A percentile compares a stretch with the other conserved stretches of the same genome.
phyloP scores from a whole-genome alignment of 306 rosid genomes.

The Quercus parvula region DNA sequence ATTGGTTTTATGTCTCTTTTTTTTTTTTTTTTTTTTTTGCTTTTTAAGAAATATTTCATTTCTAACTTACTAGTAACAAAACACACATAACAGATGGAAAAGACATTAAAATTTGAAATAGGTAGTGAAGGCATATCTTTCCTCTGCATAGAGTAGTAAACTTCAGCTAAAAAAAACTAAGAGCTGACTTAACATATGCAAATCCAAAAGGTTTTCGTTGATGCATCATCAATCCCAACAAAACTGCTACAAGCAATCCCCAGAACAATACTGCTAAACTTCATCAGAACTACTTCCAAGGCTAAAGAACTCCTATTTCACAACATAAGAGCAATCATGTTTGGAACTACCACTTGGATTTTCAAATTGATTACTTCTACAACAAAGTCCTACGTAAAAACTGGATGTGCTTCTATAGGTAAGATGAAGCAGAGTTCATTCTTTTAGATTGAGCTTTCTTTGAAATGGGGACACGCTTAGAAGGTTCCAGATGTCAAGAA shows the following conservation, averaged over 20 bases:
- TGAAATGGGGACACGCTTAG: background rate
- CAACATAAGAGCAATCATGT: slow-evolving; percentile 79
- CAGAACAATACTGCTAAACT: slow-evolving; percentile 63
- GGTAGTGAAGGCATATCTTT: too few species aligned
- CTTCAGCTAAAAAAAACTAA: slow-evolving; percentile 84
- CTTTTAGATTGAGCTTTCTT: background rate
- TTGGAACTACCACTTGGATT: slow-evolving; percentile 75
- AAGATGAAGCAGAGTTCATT: background rate
- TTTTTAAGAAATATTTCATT: too few species aligned
- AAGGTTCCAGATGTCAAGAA: background rate
- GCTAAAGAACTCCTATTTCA: slow-evolving; percentile 18
- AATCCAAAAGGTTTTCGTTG: slow-evolving; percentile 71
- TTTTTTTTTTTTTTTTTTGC: too few species aligned
- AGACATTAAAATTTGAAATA: too few species aligned
- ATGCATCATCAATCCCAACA: slow-evolving; percentile 64
- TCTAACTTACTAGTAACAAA: too few species aligned
- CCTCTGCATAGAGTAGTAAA: slow-evolving; percentile 42
- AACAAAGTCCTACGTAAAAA: slow-evolving; percentile 44
- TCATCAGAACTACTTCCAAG: slow-evolving; percentile 66
- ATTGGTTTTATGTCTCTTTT: too few species aligned
- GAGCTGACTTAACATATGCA: slow-evolving; percentile 78
- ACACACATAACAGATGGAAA: too few species aligned
- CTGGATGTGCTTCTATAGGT: slow-evolving; percentile 30
- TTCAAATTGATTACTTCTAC: slow-evolving; percentile 74
- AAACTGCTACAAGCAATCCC: slow-evolving; percentile 84